These are phyloP conservation scores for Quercus engelmannii DNA, from an alignment of 306 rosid species.

Conservation along the genomic window DNA sequence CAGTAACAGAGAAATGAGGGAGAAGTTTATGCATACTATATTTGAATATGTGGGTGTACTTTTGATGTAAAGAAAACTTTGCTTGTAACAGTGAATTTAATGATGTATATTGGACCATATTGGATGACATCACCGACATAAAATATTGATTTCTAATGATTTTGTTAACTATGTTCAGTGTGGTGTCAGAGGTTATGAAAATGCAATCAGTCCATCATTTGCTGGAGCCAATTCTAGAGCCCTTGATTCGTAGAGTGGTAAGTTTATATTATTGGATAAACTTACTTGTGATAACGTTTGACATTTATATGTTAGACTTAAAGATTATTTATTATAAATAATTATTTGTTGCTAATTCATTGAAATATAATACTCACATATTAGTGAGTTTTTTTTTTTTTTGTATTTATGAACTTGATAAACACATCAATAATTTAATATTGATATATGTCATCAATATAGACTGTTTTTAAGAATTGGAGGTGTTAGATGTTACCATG, in stretches of 20 bases:
- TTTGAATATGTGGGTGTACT: not conserved
- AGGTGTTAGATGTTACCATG: conserved; percentile 12
- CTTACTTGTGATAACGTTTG: not conserved
- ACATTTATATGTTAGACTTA: not conserved
- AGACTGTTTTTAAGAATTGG: conserved; percentile 1
- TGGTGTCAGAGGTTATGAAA: conserved; percentile 33
- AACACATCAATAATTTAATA: not conserved
- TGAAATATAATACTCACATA: not conserved
- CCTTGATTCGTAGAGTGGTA: conserved; percentile 58
- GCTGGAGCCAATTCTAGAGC: conserved; percentile 48
- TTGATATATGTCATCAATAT: not conserved
- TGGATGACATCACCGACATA: not conserved
- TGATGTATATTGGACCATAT: conserved; percentile 1
- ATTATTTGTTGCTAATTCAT: not conserved
- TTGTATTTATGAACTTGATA: not conserved
- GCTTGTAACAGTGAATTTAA: not conserved
- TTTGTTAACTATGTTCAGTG: conserved; percentile 26
- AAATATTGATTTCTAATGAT: conserved; percentile 7
- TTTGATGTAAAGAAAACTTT: not conserved
- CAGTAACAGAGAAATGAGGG: not conserved
- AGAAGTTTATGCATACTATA: not conserved
- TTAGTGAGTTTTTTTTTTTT: not conserved
- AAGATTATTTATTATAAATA: not conserved
- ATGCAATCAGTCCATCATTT: conserved; percentile 35
- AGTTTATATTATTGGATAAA: not conserved